Evolutionary conservation across 208 protist genomes (phyloP).

Genomic region (Naegleria fowleri): DNA sequence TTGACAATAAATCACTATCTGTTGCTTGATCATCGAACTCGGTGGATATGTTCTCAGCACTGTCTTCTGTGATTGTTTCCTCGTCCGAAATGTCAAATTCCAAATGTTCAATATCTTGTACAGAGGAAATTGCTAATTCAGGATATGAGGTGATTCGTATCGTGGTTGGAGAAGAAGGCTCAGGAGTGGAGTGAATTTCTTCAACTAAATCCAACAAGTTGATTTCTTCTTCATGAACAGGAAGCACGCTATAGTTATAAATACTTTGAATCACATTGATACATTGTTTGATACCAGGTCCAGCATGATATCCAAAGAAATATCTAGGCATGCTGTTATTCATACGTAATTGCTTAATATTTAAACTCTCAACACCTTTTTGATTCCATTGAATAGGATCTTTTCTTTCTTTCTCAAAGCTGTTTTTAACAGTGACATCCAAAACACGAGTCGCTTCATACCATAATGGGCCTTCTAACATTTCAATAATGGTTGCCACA

Average conservation of each 20-base stretch:
- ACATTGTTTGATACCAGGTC: background rate
- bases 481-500: background rate
- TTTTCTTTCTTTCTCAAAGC: background rate
- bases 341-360: background rate
- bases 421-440: background rate
- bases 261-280: background rate
- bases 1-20: background rate
- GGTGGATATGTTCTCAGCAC: background rate
- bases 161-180: background rate
- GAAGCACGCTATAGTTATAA: background rate
- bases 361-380: background rate
- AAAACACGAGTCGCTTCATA: background rate
- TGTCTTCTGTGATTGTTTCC: background rate
- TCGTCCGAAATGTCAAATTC: background rate
- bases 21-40: background rate
- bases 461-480: conserved; percentile 1
- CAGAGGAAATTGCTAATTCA: background rate
- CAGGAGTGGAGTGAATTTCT: background rate
- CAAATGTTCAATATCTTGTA: background rate
- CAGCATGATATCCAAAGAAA: background rate
- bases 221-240: background rate
- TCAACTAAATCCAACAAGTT: background rate
- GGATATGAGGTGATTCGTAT: background rate
- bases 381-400: background rate
- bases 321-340: background rate